Conservation (phyloP, 192 early-diverging fungal genomes). For the Phycomyces blakesleeanus region DNA sequence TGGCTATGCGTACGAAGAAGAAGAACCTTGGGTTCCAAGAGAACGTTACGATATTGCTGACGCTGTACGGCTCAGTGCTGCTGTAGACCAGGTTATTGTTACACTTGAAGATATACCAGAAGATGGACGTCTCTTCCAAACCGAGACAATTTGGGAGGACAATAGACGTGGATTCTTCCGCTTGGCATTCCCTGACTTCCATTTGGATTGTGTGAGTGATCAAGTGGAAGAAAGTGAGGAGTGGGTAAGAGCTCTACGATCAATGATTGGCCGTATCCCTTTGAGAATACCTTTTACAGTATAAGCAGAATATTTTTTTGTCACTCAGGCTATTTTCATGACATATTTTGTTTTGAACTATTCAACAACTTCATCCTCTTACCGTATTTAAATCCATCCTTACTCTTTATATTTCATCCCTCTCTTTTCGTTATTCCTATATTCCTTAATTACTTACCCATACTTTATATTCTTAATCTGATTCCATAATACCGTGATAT, state of each 20-base stretch:
- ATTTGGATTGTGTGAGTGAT: constrained; percentile 27
- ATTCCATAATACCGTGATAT: no score
- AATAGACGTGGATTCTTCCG: constrained; percentile 18
- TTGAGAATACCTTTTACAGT: constrained; percentile 12
- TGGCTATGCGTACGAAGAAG: constrained; percentile 11
- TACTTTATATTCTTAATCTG: no score
- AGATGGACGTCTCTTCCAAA: constrained; percentile 5
- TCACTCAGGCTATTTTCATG: no score
- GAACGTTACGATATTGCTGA: constrained; percentile 23
- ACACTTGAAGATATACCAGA: constrained; percentile 12
- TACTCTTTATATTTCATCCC: no score
- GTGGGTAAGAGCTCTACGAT: constrained; percentile 18
- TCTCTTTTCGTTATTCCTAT: no score
- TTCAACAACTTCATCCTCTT: no score
- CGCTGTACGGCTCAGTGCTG: constrained; percentile 15
- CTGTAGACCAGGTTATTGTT: constrained; percentile 16
- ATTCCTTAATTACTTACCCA: no score
- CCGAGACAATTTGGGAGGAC: constrained; percentile 19
- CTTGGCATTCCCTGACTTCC: constrained; percentile 13
- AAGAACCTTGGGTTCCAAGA: background rate
- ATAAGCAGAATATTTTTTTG: background rate
- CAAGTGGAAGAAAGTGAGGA: constrained; percentile 23
- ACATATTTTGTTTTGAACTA: no score
- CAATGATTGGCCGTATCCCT: constrained; percentile 23
- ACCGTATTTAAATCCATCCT: no score